Conservation (phyloP, 768 basidiomycete genomes). For the Strobilomyces confusus region DNA sequence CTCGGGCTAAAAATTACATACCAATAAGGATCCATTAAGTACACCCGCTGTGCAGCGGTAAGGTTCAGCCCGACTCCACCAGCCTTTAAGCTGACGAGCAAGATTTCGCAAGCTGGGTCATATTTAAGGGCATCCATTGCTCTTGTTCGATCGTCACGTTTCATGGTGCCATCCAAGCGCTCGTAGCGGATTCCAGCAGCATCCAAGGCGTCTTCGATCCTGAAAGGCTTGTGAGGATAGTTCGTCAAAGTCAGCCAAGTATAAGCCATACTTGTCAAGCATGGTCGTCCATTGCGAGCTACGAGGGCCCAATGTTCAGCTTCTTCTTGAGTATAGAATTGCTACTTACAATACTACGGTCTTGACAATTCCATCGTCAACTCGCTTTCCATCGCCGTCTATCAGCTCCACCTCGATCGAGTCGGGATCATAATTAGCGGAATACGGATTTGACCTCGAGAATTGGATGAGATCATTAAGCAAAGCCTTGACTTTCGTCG, state of each 20-base stretch:
- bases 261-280: slow-evolving; percentile 74
- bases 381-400: slow-evolving; percentile 64
- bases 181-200: slow-evolving; percentile 81
- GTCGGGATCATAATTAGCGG: slow-evolving; percentile 78
- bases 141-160: slow-evolving; percentile 84
- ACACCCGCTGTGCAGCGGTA: slow-evolving; percentile 89
- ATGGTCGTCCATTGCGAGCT: slow-evolving; percentile 95
- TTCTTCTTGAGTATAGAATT: slow-evolving; percentile 11
- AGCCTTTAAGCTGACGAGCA: slow-evolving; percentile 93
- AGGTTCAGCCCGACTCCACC: slow-evolving; percentile 97
- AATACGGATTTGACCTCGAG: slow-evolving; percentile 82
- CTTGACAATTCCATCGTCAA: slow-evolving; percentile 74
- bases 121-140: slow-evolving; percentile 92
- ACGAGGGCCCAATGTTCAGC: slow-evolving; percentile 12
- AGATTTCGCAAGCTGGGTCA: slow-evolving; percentile 88
- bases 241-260: neutral
- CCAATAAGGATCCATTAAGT: slow-evolving; percentile 98
- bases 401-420: slow-evolving; percentile 73
- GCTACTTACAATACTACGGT: slow-evolving; percentile 89
- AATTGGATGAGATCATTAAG: slow-evolving; percentile 75
- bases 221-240: slow-evolving; percentile 24
- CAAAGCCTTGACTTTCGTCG: slow-evolving; percentile 86
- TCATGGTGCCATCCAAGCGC: slow-evolving; percentile 97
- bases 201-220: slow-evolving; percentile 87
- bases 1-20: too few relatives aligned